phyloP scores from a whole-genome alignment of 495 filamentous ascomycete species.

The Aspergillus coremiiformis region DNA sequence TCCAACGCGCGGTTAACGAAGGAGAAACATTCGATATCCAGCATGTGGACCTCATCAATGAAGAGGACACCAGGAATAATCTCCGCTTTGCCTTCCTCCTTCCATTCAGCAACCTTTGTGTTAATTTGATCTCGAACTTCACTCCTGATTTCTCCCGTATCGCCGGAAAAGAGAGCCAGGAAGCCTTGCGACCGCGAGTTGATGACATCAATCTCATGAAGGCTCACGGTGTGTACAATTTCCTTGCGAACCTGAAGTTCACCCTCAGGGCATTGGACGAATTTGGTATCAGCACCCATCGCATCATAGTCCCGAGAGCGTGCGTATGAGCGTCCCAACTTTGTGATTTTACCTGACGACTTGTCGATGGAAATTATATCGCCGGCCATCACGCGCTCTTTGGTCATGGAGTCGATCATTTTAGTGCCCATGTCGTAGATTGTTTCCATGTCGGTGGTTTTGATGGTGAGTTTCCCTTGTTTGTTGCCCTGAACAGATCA shows the following conservation, averaged over 20 bases:
- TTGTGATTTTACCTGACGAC: conserved; percentile 93
- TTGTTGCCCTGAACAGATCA: conserved; percentile 60
- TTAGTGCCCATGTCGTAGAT: conserved; percentile 99
- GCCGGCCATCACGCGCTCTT: conserved; percentile 96
- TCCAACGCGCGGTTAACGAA: conserved; percentile 97
- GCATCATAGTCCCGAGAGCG: conserved; percentile 96
- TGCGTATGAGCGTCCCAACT: conserved; percentile 87
- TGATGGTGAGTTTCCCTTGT: conserved; percentile 98
- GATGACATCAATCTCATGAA: conserved; percentile 99
- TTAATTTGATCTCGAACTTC: conserved; percentile 99
- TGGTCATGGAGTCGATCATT: conserved; percentile 99
- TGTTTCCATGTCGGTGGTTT: conserved; percentile 99
- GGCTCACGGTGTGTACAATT: conserved; percentile 89
- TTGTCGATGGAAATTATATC: conserved; percentile 99
- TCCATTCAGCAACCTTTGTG: conserved; percentile 96
- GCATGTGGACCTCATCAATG: conserved; percentile 99
- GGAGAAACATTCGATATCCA: conserved; percentile 97
- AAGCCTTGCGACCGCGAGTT: conserved; percentile 97
- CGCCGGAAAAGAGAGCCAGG: conserved; percentile 90
- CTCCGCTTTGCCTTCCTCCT: conserved; percentile 96
- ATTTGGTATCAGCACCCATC: conserved; percentile 97
- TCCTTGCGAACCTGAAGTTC: conserved; percentile 97
- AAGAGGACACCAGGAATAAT: conserved; percentile 97
- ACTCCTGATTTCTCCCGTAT: conserved; percentile 95
- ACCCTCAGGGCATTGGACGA: conserved; percentile 96